Evolutionary conservation across 148 eudicot species (phyloP).

Genomic region (Arctostaphylos glauca): DNA sequence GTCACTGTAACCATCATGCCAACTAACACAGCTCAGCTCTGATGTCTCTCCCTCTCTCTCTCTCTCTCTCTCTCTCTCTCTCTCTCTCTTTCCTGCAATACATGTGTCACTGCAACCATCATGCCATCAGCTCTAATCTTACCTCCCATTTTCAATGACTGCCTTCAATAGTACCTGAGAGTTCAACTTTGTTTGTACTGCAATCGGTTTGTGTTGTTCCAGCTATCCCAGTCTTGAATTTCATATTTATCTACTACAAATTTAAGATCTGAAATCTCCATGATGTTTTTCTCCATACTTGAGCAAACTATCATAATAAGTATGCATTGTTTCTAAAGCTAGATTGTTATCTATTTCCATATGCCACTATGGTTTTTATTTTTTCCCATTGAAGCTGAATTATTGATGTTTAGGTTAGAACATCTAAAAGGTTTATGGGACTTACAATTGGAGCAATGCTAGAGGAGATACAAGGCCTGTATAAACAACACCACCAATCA

Average conservation of each 20-base stretch:
- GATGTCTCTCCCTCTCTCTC: background rate
- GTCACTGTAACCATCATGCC: background rate
- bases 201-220: background rate
- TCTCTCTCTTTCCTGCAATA: no score
- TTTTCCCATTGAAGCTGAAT: slow-evolving; percentile 11
- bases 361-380: background rate
- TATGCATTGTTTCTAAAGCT: background rate
- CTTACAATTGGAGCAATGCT: slow-evolving; percentile 93
- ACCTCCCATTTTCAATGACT: background rate
- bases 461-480: slow-evolving; percentile 90
- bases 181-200: background rate
- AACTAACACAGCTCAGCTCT: background rate
- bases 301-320: background rate
- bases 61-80: no score
- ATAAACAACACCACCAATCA: slow-evolving; percentile 91
- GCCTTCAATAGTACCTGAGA: background rate
- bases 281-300: background rate
- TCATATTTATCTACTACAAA: background rate
- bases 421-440: slow-evolving; percentile 93
- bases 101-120: no score
- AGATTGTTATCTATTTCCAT: background rate
- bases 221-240: background rate
- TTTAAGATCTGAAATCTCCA: slow-evolving; percentile 9
- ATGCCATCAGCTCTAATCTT: background rate
- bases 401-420: slow-evolving; percentile 65